phyloP scores from a whole-genome alignment of 139 green algal genomes.

The Picochlorum sp. region DNA sequence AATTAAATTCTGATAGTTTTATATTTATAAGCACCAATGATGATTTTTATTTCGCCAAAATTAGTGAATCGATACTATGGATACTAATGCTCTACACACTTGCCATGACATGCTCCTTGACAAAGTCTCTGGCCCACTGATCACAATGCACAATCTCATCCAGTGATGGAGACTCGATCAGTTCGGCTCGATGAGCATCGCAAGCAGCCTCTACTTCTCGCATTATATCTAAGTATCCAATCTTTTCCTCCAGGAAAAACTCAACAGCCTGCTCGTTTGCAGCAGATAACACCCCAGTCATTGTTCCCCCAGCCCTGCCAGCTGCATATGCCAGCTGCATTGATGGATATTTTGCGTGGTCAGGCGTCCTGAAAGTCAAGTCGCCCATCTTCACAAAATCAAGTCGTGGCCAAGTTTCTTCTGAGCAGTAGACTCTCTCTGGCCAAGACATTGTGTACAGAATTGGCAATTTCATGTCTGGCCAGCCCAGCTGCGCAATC shows the following conservation, averaged over 20 bases:
- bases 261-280: slow-evolving; percentile 97
- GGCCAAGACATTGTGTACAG: slow-evolving; percentile 98
- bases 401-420: slow-evolving; percentile 85
- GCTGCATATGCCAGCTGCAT: slow-evolving; percentile 92
- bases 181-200: slow-evolving; percentile 75
- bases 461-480: slow-evolving; percentile 98
- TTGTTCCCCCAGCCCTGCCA: slow-evolving; percentile 85
- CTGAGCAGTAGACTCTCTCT: slow-evolving; percentile 64
- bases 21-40: too few species aligned
- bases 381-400: slow-evolving; percentile 88
- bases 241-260: slow-evolving; percentile 89
- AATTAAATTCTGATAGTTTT: too few species aligned
- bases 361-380: slow-evolving; percentile 83
- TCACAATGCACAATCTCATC: slow-evolving; percentile 96
- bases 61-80: too few species aligned
- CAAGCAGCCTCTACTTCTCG: slow-evolving; percentile 82
- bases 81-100: not conserved
- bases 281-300: slow-evolving; percentile 93
- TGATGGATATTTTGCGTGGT: slow-evolving; percentile 92
- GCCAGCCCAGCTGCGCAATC: slow-evolving; percentile 93
- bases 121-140: slow-evolving; percentile 71
- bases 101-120: slow-evolving; percentile 11
- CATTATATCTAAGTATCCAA: slow-evolving; percentile 92
- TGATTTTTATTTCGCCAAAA: too few species aligned
- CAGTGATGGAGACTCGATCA: slow-evolving; percentile 55